Conservation (phyloP, 768 basidiomycete genomes). For the Mycena polygramma region DNA sequence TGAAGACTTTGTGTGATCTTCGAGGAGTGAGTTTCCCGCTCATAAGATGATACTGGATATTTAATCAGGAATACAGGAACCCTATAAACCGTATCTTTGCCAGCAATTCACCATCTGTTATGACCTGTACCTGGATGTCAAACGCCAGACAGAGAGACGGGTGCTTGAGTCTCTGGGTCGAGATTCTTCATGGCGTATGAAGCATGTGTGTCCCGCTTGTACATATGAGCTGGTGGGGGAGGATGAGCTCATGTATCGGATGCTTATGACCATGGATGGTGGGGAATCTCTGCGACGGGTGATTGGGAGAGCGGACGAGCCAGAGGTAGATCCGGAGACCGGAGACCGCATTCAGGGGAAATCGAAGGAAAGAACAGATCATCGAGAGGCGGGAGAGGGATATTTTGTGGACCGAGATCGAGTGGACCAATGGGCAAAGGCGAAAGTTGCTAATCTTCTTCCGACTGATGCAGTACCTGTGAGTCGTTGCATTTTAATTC, state of each 20-base stretch:
- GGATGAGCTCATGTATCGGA: constrained; percentile 32
- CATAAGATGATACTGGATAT: no score
- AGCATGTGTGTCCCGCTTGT: constrained; percentile 45
- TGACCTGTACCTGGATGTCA: constrained; percentile 39
- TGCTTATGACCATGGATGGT: constrained; percentile 43
- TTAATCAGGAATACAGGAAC: no score
- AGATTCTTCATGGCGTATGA: constrained; percentile 39
- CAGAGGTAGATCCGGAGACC: background rate
- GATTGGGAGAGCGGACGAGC: background rate
- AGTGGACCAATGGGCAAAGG: constrained; percentile 31
- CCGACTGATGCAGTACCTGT: background rate
- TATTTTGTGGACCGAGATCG: constrained; percentile 30
- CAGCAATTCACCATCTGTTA: constrained; percentile 38
- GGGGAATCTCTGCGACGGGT: constrained; percentile 43
- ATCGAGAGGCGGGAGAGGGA: constrained; percentile 16
- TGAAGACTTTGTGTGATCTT: constrained; percentile 35
- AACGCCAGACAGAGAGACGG: constrained; percentile 17
- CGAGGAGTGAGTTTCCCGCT: constrained; percentile 23
- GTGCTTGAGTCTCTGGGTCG: constrained; percentile 36
- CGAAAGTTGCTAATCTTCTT: background rate
- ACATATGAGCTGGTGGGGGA: constrained; percentile 42
- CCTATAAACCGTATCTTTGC: constrained; percentile 25
- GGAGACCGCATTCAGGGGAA: background rate
- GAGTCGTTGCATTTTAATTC: background rate
- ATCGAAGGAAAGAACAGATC: constrained; percentile 18